phyloP scores from a whole-genome alignment of 78 protist genomes.

The Thecamonas trahens region DNA sequence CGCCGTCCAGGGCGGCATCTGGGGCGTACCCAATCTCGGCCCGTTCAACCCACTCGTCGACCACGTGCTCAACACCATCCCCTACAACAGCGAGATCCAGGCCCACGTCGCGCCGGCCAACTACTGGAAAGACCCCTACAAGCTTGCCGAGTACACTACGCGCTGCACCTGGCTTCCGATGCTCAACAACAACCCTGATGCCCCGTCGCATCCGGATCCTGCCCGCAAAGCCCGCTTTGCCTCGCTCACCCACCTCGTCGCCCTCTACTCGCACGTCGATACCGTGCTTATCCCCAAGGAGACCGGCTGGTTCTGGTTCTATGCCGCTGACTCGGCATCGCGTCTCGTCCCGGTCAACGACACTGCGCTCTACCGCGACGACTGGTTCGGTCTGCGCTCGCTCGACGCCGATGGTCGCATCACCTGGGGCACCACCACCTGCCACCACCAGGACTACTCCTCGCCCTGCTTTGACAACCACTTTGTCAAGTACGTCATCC shows the following conservation, averaged over 20 bases:
- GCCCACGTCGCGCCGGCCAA: constrained; percentile 5
- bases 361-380: constrained; percentile 28
- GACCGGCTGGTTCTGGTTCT: constrained; percentile 42
- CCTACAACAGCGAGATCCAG: constrained; percentile 25
- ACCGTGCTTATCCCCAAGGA: constrained; percentile 38
- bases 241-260: too few species aligned
- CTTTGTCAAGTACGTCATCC: too few species aligned
- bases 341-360: constrained; percentile 33
- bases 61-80: constrained; percentile 6
- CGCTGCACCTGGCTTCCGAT: too few species aligned
- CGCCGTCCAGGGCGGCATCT: too few species aligned
- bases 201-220: too few species aligned
- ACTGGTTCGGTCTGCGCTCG: constrained; percentile 39
- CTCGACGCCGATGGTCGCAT: constrained; percentile 32
- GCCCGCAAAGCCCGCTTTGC: too few species aligned
- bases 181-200: too few species aligned
- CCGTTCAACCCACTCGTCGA: constrained; percentile 18
- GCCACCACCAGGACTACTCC: constrained; percentile 29
- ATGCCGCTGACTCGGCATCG: constrained; percentile 11
- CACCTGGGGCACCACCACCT: constrained; percentile 11
- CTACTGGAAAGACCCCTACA: constrained; percentile 34
- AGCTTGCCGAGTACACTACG: too few species aligned
- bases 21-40: too few species aligned
- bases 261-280: constrained; percentile 17
- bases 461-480: too few species aligned